phyloP scores from a whole-genome alignment of 306 rosid species.

The Argentina anserina region DNA sequence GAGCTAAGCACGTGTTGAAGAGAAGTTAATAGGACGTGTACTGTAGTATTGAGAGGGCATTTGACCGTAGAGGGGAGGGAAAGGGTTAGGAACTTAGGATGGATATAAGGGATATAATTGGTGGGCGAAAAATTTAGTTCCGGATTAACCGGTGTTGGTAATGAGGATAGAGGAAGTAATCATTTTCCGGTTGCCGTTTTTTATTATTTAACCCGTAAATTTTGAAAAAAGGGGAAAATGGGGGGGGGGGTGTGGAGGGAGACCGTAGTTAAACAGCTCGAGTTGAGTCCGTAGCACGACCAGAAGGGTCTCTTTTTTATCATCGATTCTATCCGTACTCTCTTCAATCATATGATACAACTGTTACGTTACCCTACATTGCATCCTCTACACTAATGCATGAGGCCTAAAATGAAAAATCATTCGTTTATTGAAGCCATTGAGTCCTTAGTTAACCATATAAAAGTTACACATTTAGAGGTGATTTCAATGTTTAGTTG shows the following conservation, averaged over 20 bases:
- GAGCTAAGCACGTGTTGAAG: slow-evolving; percentile 2
- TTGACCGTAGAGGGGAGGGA: slow-evolving; percentile 1
- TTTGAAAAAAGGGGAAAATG: not conserved
- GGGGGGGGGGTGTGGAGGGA: not conserved
- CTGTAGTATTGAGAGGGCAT: not conserved
- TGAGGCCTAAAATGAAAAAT: no score
- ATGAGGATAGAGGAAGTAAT: not conserved
- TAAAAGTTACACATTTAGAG: no score
- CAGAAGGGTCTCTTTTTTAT: not conserved
- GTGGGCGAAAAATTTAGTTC: no score
- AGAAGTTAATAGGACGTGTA: not conserved
- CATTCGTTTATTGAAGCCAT: no score
- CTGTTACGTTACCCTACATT: not conserved
- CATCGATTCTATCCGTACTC: not conserved
- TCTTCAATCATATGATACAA: not conserved
- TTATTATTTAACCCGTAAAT: no score
- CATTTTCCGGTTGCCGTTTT: no score
- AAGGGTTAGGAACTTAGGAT: no score
- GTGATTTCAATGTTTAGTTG: no score
- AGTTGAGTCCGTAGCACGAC: not conserved
- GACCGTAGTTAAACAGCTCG: not conserved
- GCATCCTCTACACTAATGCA: no score
- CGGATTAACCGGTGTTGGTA: not conserved
- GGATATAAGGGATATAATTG: no score
- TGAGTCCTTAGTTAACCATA: no score